Percentiles rank a stretch among this genome's conserved stretches.
Evolutionary conservation across 2,329 filamentous ascomycete genomes (phyloP).

Genomic region (Fusarium nematophilum): DNA sequence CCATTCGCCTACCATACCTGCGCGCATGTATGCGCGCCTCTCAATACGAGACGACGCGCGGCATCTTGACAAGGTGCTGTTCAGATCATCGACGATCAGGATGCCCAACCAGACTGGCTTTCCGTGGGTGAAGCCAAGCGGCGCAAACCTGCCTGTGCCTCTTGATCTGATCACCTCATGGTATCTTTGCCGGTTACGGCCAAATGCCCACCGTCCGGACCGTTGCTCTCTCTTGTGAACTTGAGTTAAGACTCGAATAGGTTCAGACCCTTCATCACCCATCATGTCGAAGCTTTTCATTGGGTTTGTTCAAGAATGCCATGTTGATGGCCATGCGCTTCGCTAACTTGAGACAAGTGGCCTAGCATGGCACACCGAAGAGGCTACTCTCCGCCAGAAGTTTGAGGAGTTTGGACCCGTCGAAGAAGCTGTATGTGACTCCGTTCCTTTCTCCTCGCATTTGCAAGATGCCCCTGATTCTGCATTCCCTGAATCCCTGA

Average conservation of each 20-base stretch:
- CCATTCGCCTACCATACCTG: slow-evolving; percentile 8
- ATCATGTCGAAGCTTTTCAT: slow-evolving; percentile 90
- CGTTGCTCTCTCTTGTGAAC: background rate
- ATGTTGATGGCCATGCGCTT: slow-evolving; percentile 2
- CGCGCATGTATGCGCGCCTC: slow-evolving; percentile 27
- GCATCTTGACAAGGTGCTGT: slow-evolving; percentile 12
- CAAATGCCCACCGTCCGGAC: background rate
- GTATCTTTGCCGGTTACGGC: background rate
- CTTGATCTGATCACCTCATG: background rate
- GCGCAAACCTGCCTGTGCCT: background rate
- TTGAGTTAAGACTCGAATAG: slow-evolving; percentile 26
- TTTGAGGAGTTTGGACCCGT: slow-evolving; percentile 92
- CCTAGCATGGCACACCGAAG: slow-evolving; percentile 98
- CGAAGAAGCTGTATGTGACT: slow-evolving; percentile 88
- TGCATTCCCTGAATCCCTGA: slow-evolving; percentile 34
- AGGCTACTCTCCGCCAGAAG: slow-evolving; percentile 85
- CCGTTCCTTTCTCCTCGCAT: slow-evolving; percentile 32
- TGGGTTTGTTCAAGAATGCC: slow-evolving; percentile 20
- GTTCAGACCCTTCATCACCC: slow-evolving; percentile 35
- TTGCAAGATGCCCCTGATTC: slow-evolving; percentile 34
- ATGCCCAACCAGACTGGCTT: background rate
- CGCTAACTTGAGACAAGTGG: slow-evolving; percentile 68
- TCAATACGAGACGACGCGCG: slow-evolving; percentile 25
- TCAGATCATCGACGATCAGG: background rate
- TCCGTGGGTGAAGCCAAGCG: background rate